phyloP scores from a whole-genome alignment of 2,329 filamentous ascomycete species.

The Bipolaris cookei region DNA sequence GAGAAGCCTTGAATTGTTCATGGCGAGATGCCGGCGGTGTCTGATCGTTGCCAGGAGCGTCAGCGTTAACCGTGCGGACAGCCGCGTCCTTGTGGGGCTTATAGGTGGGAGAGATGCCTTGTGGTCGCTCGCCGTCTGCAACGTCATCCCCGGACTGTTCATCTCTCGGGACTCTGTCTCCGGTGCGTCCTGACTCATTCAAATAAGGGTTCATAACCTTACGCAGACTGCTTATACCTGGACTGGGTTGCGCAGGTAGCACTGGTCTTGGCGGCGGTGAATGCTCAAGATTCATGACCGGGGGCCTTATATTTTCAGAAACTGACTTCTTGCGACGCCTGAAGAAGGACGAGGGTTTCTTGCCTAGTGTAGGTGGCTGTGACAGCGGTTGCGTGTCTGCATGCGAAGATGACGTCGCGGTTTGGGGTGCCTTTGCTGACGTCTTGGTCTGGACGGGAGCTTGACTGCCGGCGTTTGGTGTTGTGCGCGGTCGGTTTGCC shows the following conservation, averaged over 20 bases:
- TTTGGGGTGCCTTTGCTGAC: constrained; percentile 35
- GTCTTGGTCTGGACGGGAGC: constrained; percentile 58
- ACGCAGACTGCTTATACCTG: constrained; percentile 76
- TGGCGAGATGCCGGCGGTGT: constrained; percentile 34
- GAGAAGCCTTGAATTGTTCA: constrained; percentile 35
- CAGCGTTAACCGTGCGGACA: constrained; percentile 68
- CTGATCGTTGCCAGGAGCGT: constrained; percentile 45
- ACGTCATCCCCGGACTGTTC: constrained; percentile 33
- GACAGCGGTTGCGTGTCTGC: constrained; percentile 34
- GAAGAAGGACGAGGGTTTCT: constrained; percentile 95
- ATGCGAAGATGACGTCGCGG: constrained; percentile 27
- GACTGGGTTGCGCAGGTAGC: constrained; percentile 48
- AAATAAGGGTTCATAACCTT: constrained; percentile 89
- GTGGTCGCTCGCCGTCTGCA: constrained; percentile 50
- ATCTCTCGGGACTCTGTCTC: constrained; percentile 35
- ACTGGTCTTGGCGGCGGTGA: constrained; percentile 38
- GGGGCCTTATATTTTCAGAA: constrained; percentile 69
- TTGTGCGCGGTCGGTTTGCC: constrained; percentile 45
- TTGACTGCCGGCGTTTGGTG: constrained; percentile 52
- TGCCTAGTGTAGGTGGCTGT: constrained; percentile 64
- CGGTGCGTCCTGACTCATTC: constrained; percentile 36
- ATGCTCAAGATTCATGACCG: constrained; percentile 58
- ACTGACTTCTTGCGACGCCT: constrained; percentile 90
- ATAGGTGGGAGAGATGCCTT: constrained; percentile 77
- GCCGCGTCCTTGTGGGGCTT: constrained; percentile 73